These are phyloP conservation scores for Boletus sp. DNA, from an alignment of 1,284 basidiomycete genomes.

Conservation along the genomic window DNA sequence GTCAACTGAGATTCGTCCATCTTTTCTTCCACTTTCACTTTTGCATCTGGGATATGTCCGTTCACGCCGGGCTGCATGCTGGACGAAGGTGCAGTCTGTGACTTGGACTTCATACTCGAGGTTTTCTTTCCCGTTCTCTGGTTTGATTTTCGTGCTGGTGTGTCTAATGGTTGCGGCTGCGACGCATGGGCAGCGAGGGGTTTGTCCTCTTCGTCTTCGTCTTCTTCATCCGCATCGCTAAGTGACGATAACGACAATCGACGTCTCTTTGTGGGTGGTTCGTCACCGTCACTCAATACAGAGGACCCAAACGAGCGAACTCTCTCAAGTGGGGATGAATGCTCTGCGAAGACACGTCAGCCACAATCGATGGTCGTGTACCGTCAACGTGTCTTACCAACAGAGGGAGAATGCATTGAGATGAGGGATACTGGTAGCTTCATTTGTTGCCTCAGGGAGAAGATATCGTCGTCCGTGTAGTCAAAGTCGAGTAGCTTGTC, in stretches of 20 bases:
- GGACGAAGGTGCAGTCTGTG: conserved; percentile 47
- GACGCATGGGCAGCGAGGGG: conserved; percentile 56
- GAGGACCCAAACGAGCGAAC: conserved; percentile 57
- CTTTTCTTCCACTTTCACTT: conserved; percentile 71
- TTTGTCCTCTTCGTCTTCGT: conserved; percentile 39
- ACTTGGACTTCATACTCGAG: conserved; percentile 55
- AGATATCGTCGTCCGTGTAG: conserved; percentile 66
- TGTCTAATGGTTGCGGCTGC: conserved; percentile 27
- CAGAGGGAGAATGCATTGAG: conserved; percentile 36
- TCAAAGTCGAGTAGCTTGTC: conserved; percentile 75
- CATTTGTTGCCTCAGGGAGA: conserved; percentile 73
- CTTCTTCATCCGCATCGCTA: conserved; percentile 39
- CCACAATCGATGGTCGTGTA: conserved; percentile 13
- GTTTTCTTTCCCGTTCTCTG: conserved; percentile 54
- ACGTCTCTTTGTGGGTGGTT: conserved; percentile 47
- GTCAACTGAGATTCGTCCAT: conserved; percentile 71
- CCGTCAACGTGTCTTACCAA: conserved; percentile 34
- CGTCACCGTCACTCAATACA: conserved; percentile 50
- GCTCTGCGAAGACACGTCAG: conserved; percentile 25
- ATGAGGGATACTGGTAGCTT: conserved; percentile 45
- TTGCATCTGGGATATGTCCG: conserved; percentile 43
- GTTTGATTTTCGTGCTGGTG: conserved; percentile 29
- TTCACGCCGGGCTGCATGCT: conserved; percentile 41
- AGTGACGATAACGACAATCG: conserved; percentile 49
- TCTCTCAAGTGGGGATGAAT: conserved; percentile 33